Conservation (phyloP, 345 rosid genomes). For the thale cress (Arabidopsis thaliana) region DNA sequence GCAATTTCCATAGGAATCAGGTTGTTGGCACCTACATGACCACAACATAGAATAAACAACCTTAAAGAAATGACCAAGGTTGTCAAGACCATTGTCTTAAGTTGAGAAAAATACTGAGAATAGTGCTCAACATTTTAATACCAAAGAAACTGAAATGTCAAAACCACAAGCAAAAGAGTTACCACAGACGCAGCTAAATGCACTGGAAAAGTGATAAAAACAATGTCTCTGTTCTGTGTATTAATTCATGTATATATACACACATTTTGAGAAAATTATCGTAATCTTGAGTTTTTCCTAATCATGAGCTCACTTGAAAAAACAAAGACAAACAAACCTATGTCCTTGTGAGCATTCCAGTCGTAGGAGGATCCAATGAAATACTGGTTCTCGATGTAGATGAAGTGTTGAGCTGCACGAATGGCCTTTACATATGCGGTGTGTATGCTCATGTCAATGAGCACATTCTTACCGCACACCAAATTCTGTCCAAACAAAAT, state of each 20-base stretch:
- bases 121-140: neutral
- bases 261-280: neutral
- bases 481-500: slow-evolving; percentile 65
- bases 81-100: neutral
- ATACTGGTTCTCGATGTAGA: slow-evolving; percentile 95
- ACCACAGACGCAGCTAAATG: neutral
- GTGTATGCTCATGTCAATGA: slow-evolving; percentile 99
- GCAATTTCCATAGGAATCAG: slow-evolving; percentile 98
- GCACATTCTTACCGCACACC: slow-evolving; percentile 89
- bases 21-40: slow-evolving; percentile 80
- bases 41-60: slow-evolving; percentile 1
- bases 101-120: neutral
- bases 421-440: slow-evolving; percentile 95
- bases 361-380: slow-evolving; percentile 92
- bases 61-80: neutral
- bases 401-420: slow-evolving; percentile 95
- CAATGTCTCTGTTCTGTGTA: neutral
- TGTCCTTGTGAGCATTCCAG: slow-evolving; percentile 77
- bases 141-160: slow-evolving; percentile 2
- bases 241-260: neutral
- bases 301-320: slow-evolving; percentile 1
- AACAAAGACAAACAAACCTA: slow-evolving; percentile 54
- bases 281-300: neutral
- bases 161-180: neutral
- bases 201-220: neutral